Base-by-base conservation (phyloP, 371 early-diverging fungal genomes). In the Smittium culicis region DNA sequence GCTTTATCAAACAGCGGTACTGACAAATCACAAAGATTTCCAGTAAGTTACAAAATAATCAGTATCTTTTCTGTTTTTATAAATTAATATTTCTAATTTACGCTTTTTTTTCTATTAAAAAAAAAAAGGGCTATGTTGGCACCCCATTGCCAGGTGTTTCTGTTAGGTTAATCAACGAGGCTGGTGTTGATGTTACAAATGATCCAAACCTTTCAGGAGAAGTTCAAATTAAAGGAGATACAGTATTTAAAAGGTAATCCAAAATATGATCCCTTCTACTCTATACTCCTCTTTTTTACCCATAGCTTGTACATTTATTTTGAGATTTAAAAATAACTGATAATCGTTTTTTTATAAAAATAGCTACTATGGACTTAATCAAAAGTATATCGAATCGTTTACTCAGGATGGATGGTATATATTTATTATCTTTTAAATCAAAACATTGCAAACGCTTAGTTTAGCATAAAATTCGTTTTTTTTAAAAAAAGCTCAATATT, bases 211-310 rank as follows among this genome's bases (percentile, higher is more conserved):
- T 70, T 20, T 69, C 86, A 20, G 92, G 91, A 8, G 85, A 86
- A 77, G 73, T 93, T 27, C 82, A 84, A 68, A 80, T 93, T 54
- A 81, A 79, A 59, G 89, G 89, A 0, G 77, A 76, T 30, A 83
- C 74, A 63, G 81, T 90, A 14, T 90, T 90, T 66, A 79, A 80
- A 70, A 86, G 84, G 73, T 85, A 93, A 72, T 91, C 86, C 81
- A 32, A n/a, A n/a, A n/a, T n/a, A n/a, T n/a, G n/a, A n/a, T n/a
- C n/a, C n/a, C n/a, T 24, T 24, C 24, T 24, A 24, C 24, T 55
- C 55, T 24, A 55, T 24, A 27, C 55, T 24, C 24, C 55, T 55
- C n/a, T 24, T 55, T 24, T 24, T 55, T 27, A n/a, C n/a, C n/a
- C n/a, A n/a, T n/a, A n/a, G n/a, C n/a, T n/a, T n/a, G n/a, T n/a